Percentiles rank a stretch among this genome's conserved stretches.
Evolutionary conservation across 345 rosid genomes (phyloP).

Genomic region (Eucalyptus pumila): DNA sequence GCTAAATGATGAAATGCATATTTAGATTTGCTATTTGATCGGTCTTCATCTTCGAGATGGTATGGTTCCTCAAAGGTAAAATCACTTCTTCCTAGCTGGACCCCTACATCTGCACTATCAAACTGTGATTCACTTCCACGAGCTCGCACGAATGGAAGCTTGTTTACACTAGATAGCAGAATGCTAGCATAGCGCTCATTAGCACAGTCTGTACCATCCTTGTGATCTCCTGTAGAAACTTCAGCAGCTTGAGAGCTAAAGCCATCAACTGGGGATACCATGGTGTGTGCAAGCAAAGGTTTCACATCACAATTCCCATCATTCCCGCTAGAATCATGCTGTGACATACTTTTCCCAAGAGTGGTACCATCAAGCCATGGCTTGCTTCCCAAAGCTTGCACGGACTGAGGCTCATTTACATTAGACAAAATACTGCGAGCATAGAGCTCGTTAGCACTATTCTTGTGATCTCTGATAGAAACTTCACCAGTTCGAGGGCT

Average conservation of each 20-base stretch:
- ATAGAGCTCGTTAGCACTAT: neutral
- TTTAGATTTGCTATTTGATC: neutral
- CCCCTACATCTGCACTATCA: neutral
- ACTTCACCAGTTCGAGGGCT: neutral
- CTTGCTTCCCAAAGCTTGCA: neutral
- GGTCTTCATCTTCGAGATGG: neutral
- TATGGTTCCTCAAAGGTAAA: neutral
- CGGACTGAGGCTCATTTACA: neutral
- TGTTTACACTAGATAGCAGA: neutral
- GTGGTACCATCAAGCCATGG: neutral
- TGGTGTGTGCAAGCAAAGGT: neutral
- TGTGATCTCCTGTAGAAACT: neutral
- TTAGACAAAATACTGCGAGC: neutral
- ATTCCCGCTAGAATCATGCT: neutral
- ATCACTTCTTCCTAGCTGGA: neutral
- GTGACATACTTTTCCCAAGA: neutral
- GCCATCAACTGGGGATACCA: neutral
- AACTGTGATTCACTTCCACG: neutral
- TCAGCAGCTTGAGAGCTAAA: neutral
- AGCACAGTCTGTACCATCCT: neutral
- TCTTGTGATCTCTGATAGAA: neutral
- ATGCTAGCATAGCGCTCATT: neutral
- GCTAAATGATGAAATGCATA: neutral
- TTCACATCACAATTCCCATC: neutral
- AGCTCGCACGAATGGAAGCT: neutral